phyloP scores from a whole-genome alignment of 1,284 basidiomycete genomes.

The Tilletia walkeri region DNA sequence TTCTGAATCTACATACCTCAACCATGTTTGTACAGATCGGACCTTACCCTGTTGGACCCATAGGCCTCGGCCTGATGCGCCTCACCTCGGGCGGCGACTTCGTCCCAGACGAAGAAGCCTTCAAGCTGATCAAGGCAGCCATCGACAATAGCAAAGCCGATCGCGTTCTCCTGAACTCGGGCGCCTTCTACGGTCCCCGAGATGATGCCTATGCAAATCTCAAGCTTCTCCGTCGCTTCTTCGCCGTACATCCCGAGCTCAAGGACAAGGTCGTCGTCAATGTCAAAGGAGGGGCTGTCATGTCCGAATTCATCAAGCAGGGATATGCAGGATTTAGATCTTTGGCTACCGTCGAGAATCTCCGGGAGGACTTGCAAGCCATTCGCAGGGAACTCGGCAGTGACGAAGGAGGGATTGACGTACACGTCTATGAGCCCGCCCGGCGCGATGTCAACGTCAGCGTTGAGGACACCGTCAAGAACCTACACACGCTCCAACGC shows the following conservation, averaged over 20 bases:
- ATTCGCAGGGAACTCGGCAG: constrained; percentile 33
- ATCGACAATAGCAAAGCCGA: constrained; percentile 60
- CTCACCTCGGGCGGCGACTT: background rate
- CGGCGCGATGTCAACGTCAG: constrained; percentile 28
- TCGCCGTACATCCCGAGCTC: constrained; percentile 63
- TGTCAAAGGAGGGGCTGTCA: constrained; percentile 60
- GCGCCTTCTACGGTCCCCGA: constrained; percentile 59
- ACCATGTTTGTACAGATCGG: background rate
- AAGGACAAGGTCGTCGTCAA: constrained; percentile 62
- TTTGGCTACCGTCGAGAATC: constrained; percentile 25
- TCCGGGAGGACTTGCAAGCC: constrained; percentile 30
- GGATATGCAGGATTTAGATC: constrained; percentile 29
- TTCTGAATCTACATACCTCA: no score
- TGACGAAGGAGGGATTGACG: constrained; percentile 28
- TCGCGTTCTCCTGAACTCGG: constrained; percentile 56
- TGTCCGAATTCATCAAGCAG: constrained; percentile 21
- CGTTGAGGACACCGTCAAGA: constrained; percentile 36
- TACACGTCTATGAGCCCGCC: constrained; percentile 46
- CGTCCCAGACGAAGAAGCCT: constrained; percentile 64
- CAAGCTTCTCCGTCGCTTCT: constrained; percentile 60
- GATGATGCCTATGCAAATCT: constrained; percentile 57
- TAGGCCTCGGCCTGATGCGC: constrained; percentile 11
- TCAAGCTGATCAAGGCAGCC: constrained; percentile 65
- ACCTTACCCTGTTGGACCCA: background rate
- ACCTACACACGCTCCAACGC: constrained; percentile 31